Base-by-base conservation (phyloP, 2,329 filamentous ascomycete genomes). In the Arthrinium phaeospermum region DNA sequence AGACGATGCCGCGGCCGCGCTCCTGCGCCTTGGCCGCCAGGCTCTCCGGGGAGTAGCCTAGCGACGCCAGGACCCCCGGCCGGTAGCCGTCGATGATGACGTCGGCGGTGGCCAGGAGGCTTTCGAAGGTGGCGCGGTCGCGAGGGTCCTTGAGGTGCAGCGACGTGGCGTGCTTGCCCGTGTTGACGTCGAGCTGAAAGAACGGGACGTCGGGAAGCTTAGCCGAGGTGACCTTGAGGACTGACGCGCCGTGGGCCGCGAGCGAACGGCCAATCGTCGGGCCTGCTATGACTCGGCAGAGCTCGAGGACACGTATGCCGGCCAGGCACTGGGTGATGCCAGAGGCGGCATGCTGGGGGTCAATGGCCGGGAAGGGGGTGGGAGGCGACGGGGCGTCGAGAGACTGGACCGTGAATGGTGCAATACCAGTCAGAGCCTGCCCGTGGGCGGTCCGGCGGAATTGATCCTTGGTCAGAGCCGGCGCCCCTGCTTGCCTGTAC, bases 281-380 rank as follows among this genome's bases (percentile, higher is more conserved):
- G 0, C 92, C 92, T 4, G 93, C 93, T 74, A 95, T 94, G 77
- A 94, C 91, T 53, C 92, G 90, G 78, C 92, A 93, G 44, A 95
- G 83, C 78, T 95, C 93, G 6, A 95, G 86, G 7, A 95, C 92
- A 75, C 91, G 92, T 79, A 94, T 86, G 0, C 92, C 92, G 78
- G 85, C 73, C 83, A 90, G 76, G 76, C 83, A 81, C 14, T 81
- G 81, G 57, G 70, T 80, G 64, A 82, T 77, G 67, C 70, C 73
- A 69, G 81, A 77, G 71, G 80, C 70, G 76, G 53, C 46, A 22
- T 70, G 19, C 14, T 53, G 46, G 79, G 80, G 67, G 79, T 80
- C 37, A 74, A 75, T 24, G 77, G 81, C 37, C 14, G 78, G 72
- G 70, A 90, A 77, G 8, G 83, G 83, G 3, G 81, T 79, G 10